Evolutionary conservation across 2,329 filamentous ascomycete genomes (phyloP), one percentile per base, ranked within the genome.

Genomic region (Penicillium sp.): DNA sequence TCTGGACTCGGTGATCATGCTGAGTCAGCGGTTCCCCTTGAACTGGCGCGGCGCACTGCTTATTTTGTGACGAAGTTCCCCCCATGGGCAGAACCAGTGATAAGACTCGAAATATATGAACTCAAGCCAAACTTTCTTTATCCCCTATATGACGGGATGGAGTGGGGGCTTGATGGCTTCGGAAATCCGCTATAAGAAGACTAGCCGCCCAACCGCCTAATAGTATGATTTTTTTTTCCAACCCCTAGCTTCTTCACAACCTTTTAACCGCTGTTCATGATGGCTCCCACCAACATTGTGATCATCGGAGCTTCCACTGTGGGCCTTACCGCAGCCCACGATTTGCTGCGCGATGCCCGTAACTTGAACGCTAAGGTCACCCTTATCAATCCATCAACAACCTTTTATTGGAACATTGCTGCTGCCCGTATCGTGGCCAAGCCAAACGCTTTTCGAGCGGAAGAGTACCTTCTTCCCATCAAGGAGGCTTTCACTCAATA

Each of bases 361-460:
- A 26, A 9, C 22, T 19, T 70, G 19, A 56, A 62, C 6, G 60
- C 71, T 67, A 82, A 82, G 55, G 71, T 87, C 44, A 79, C 80
- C 52, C 72, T 86, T 19, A 76, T 88, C 63, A 80, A 82, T 54
- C 82, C 83, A 4, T 80, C 80, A 14, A 73, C 76, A 4, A 73
- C 79, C 42, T 84, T 81, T 73, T 86, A 77, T 74, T 85, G 78
- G 68, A 79, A 79, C 42, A 71, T 81, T 24, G 82, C 79, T 1
- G 79, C 82, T 2, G 84, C 84, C 0, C 79, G 85, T 33, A 77
- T 80, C 39, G 70, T 84, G 31, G 76, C 79, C 27, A 82, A 81
- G 27, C 76, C 80, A 0, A 68, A 76, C 1, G 74, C 78, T 26
- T 76, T 85, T 56, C 73, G 75, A 2, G 63, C 76, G 4, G 76